These are phyloP conservation scores for Letharia lupina DNA, from an alignment of 495 filamentous ascomycete genomes.

Conservation along the genomic window DNA sequence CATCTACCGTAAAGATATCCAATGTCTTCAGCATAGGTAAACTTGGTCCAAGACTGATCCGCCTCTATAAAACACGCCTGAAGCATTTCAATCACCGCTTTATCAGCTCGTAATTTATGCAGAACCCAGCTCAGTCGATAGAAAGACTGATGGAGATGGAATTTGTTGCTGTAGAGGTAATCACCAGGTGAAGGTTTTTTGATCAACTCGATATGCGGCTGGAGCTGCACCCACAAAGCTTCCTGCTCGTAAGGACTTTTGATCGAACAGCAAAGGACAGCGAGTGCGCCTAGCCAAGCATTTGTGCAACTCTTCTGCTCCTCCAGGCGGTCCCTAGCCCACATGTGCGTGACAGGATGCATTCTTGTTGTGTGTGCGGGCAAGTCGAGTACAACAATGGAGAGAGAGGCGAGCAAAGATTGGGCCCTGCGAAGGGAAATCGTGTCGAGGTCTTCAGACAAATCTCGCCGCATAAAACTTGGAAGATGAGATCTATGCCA, in stretches of 20 bases:
- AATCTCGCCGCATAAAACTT: background rate
- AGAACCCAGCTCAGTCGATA: constrained; percentile 1
- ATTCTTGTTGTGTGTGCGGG: background rate
- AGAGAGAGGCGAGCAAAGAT: background rate
- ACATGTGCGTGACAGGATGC: constrained; percentile 3
- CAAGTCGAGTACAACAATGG: background rate
- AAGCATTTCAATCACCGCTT: background rate
- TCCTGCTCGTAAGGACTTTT: background rate
- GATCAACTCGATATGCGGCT: background rate
- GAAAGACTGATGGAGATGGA: background rate
- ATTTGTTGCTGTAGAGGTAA: background rate
- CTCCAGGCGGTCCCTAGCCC: background rate
- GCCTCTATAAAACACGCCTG: background rate
- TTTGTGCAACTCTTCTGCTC: background rate
- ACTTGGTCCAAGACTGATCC: background rate
- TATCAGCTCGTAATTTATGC: background rate
- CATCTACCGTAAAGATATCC: background rate
- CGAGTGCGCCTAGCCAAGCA: background rate
- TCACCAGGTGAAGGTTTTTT: background rate
- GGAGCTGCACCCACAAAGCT: constrained; percentile 3
- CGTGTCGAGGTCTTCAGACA: background rate
- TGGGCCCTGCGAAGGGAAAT: background rate
- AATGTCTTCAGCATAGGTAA: background rate
- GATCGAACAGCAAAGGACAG: background rate
- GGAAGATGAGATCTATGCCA: background rate